Conservation (phyloP, 495 filamentous ascomycete species). For the Pseudevernia furfuracea region DNA sequence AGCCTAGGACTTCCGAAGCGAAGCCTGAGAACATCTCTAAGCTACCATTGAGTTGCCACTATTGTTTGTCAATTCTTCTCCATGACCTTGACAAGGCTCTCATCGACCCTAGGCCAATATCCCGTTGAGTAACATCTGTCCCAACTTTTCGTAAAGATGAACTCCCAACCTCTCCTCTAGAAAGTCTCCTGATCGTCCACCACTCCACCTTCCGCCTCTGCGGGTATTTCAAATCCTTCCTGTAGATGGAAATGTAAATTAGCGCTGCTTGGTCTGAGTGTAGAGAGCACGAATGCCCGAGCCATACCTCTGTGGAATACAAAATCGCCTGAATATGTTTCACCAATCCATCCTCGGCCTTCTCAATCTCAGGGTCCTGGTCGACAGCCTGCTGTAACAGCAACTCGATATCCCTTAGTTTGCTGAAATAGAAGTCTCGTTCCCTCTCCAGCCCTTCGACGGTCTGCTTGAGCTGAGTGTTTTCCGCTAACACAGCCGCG, state of each 20-base stretch:
- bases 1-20: conserved; percentile 7
- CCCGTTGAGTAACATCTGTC: neutral
- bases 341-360: conserved; percentile 81
- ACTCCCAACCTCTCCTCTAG: conserved; percentile 14
- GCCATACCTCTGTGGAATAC: conserved; percentile 80
- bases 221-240: conserved; percentile 50
- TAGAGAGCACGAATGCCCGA: neutral
- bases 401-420: conserved; percentile 92
- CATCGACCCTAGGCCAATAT: neutral
- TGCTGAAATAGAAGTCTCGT: conserved; percentile 98
- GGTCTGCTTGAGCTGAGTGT: conserved; percentile 72
- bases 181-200: conserved; percentile 46
- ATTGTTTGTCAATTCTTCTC: neutral
- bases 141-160: neutral
- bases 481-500: conserved; percentile 71
- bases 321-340: conserved; percentile 93
- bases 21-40: neutral
- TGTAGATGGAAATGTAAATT: conserved; percentile 23
- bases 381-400: conserved; percentile 88
- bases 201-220: conserved; percentile 33
- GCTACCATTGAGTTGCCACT: neutral
- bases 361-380: conserved; percentile 80
- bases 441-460: conserved; percentile 85
- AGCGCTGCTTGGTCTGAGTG: neutral
- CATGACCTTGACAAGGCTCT: neutral